Base-by-base conservation (phyloP, 805 yeast species). In the Wickerhamomyces mucosus region DNA sequence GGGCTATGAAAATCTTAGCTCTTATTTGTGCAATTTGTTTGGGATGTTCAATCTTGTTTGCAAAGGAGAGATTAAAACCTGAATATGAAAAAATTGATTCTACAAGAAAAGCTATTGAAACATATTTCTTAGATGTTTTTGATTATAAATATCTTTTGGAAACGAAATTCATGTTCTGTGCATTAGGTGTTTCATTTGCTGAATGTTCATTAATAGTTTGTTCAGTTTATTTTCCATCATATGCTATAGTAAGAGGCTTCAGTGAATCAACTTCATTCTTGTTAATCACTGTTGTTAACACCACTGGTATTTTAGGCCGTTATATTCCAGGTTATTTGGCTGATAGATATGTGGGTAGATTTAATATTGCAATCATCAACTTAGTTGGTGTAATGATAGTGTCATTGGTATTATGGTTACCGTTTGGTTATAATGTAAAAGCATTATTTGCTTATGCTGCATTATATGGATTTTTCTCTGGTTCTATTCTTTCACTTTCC, bases 1-100 rank as follows among this genome's bases (percentile, higher is more conserved):
- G 78, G 78, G 65, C 72, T 4, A 56, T 68, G 27, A 56, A 79
- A 31, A 54, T 62, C 12, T 50, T 70, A 29, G 71, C 70, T 0
- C 63, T 72, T 39, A 46, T 70, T 14, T 54, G 62, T 28, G 20
- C 40, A 15, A 36, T 28, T 5, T 50, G 53, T 27, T 42, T 54
- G 13, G 8, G 42, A 1, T 21, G 46, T 15, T 48, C 62, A 1
- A 28, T 49, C 4, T 16, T 44, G 0, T 39, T 61, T 13, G 51
- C 57, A 3, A 53, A 37, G 26, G 67, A 61, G 31, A 50, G 67
- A 39, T 40, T 54, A 33, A 48, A 22, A 25, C 41, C 35, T 18
- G 37, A 41, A 17, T 29, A 31, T 10, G 37, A 29, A 18, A 32
- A 39, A 28, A 25, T 39, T 20, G 34, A 33, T n/a, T 34, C 36